Evolutionary conservation across 805 yeast genomes (phyloP).

Genomic region (Yarrowia divulgata): DNA sequence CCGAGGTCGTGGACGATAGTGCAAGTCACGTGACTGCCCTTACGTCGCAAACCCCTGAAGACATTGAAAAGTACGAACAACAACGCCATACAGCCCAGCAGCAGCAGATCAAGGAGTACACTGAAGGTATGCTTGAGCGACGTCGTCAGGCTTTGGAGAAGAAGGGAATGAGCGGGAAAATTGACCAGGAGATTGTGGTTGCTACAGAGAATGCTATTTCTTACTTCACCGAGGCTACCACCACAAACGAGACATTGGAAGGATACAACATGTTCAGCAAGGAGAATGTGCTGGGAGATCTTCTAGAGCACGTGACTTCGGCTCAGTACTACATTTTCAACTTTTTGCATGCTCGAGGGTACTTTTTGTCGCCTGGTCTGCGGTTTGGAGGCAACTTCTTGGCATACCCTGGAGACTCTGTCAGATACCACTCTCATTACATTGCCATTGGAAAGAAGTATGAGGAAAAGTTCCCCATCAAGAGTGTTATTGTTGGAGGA

Average conservation of each 20-base stretch:
- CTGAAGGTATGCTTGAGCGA: conserved; percentile 41
- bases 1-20: conserved; percentile 55
- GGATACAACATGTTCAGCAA: conserved; percentile 19
- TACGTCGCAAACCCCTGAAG: conserved; percentile 41
- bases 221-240: conserved; percentile 11
- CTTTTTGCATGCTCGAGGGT: conserved; percentile 56
- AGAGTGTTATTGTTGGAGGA: conserved; percentile 69
- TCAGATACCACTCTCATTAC: conserved; percentile 86
- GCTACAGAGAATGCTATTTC: conserved; percentile 12
- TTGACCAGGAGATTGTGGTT: conserved; percentile 6
- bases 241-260: not conserved
- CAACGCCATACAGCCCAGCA: conserved; percentile 42
- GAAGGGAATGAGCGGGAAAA: conserved; percentile 38
- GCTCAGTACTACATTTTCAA: conserved; percentile 52
- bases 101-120: conserved; percentile 43
- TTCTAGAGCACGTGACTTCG: conserved; percentile 12
- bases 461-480: conserved; percentile 62
- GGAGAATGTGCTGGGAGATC: conserved; percentile 11
- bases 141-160: conserved; percentile 43
- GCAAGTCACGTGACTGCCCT: conserved; percentile 47
- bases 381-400: conserved; percentile 90
- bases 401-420: conserved; percentile 94
- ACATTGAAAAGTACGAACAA: conserved; percentile 40
- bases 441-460: conserved; percentile 63
- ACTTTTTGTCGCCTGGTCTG: conserved; percentile 78